Conservation (phyloP, 768 basidiomycete genomes). For the Trametes villosa region DNA sequence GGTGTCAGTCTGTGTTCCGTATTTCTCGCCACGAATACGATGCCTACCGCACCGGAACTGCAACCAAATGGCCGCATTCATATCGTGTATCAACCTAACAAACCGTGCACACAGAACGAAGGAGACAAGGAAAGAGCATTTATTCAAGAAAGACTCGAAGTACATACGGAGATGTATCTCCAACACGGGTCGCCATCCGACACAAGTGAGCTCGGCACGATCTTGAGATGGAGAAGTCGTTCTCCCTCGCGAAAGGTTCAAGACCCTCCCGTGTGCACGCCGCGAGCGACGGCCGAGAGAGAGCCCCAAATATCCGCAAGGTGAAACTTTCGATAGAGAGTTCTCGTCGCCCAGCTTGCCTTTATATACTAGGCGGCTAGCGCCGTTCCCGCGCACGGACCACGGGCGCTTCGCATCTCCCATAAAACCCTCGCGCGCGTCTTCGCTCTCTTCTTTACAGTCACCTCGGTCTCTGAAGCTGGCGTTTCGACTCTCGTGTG, state of each 20-base stretch:
- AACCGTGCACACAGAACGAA: neutral
- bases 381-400: slow-evolving; percentile 56
- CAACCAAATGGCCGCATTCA: too few species aligned
- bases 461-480: slow-evolving; percentile 46
- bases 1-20: too few species aligned
- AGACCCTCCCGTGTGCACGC: slow-evolving; percentile 46
- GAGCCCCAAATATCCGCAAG: slow-evolving; percentile 73
- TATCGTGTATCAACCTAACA: too few species aligned
- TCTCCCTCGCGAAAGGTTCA: slow-evolving; percentile 68
- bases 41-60: too few species aligned
- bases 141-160: neutral
- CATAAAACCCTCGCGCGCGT: too few species aligned
- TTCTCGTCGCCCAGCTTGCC: slow-evolving; percentile 7
- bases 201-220: slow-evolving; percentile 51
- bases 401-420: too few species aligned
- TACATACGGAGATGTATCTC: slow-evolving; percentile 32
- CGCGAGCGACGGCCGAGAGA: slow-evolving; percentile 32
- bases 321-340: slow-evolving; percentile 67
- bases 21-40: too few species aligned
- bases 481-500: slow-evolving; percentile 32
- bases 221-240: slow-evolving; percentile 68
- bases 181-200: slow-evolving; percentile 67
- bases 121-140: neutral
- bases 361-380: slow-evolving; percentile 20
- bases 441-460: slow-evolving; percentile 45